Base-by-base conservation (phyloP, 768 basidiomycete genomes). In the Hygrophorus russula region DNA sequence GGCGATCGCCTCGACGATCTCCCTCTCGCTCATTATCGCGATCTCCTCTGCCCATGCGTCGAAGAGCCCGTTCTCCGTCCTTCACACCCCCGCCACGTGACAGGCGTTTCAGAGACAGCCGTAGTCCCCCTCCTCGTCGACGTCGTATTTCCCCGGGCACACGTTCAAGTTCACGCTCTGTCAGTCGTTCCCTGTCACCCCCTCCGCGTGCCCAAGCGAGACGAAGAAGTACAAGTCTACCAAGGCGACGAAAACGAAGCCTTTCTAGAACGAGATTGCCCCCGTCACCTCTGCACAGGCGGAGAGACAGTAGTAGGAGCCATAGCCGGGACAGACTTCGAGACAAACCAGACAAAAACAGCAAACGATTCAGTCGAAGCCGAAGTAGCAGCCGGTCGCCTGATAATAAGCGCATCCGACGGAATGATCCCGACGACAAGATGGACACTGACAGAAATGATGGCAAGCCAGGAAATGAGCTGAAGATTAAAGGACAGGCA, bases 401-500 rank as follows among this genome's bases (percentile, higher is more conserved):
- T 2, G 49, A 53, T 33, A 24, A 24, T 24, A 20, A 39, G 4
- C 56, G 57, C 37, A 49, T 38, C 31, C 28, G 42, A 31, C 58
- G 56, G 36, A 44, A 44, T 13, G 56, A 43, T 24, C 48, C 53
- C 8, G 57, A 51, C 39, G 51, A 57, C 17, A 56, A 51, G 47
- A 67, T 67, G 67, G 64, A 67, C 28, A 59, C 65, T 31, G 63
- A 70, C 41, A 46, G 49, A 28, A 46, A 53, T 12, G 36, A 46
- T 14, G 51, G 49, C 7, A 54, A 43, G 52, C 62, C 42, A 52
- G 58, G 49, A 18, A 68, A 69, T 6, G 82, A 82, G 53, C 58
- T 88, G 36, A 83, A 78, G 57, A 88, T 88, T 57, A 82, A 81
- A 55, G 85, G 85, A 10, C 82, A 84, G 53, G 73, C 70, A 7